These are phyloP conservation scores for Carex parvula DNA, from an alignment of 176 grass and related monocot species.

Conservation along the genomic window DNA sequence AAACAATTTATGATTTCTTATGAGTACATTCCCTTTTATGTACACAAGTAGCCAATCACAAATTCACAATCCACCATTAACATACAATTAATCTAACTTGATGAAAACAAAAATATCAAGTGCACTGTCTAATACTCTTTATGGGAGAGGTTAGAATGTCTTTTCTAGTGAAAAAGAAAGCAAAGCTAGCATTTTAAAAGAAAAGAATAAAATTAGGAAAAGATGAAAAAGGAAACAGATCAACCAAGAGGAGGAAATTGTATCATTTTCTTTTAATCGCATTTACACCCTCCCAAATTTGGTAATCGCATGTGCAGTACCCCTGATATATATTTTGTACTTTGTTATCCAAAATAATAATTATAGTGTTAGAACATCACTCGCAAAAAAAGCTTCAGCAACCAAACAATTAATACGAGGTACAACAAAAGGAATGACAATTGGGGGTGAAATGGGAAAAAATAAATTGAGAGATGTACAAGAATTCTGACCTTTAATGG, in stretches of 20 bases:
- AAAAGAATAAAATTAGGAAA: not conserved
- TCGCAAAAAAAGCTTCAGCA: not conserved
- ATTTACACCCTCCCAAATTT: not conserved
- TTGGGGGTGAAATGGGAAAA: not conserved
- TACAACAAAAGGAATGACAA: not conserved
- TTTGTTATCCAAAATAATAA: conserved; percentile 19
- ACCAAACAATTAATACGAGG: not conserved
- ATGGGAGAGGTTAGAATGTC: not conserved
- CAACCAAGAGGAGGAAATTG: not conserved
- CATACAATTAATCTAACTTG: not conserved
- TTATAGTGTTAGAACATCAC: not conserved
- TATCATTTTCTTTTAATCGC: not conserved
- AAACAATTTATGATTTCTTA: not conserved
- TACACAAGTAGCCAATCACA: not conserved
- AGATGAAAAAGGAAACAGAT: conserved; percentile 18
- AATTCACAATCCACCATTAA: not conserved
- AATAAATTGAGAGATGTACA: not conserved
- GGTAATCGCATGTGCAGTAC: not conserved
- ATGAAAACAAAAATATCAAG: not conserved
- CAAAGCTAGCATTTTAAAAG: not conserved
- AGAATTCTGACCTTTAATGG: not conserved
- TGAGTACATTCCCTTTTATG: not conserved
- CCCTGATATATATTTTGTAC: not conserved
- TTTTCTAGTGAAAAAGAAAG: not conserved
- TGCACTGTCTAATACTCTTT: not conserved